Evolutionary conservation across 345 rosid species (phyloP).

Genomic region (Odontarrhena argentea): DNA sequence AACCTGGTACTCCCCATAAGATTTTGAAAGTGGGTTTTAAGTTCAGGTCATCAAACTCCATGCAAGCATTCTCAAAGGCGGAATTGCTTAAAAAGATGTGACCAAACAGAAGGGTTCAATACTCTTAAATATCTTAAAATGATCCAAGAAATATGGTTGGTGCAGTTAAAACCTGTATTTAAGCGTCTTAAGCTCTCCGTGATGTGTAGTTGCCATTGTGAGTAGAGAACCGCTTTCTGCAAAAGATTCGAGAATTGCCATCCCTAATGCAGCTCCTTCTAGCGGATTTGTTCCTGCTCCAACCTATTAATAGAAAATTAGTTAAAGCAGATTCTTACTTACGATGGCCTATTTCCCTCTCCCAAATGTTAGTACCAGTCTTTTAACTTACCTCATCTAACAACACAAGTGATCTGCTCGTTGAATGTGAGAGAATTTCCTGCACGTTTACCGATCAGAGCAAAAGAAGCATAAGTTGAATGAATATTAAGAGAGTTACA

Average conservation of each 20-base stretch:
- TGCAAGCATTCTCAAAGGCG: slow-evolving; percentile 87
- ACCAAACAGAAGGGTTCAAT: slow-evolving; percentile 20
- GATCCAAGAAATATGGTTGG: not conserved
- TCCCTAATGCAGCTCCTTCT: slow-evolving; percentile 96
- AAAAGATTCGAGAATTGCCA: slow-evolving; percentile 88
- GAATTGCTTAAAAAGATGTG: slow-evolving; percentile 54
- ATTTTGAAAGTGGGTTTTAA: slow-evolving; percentile 88
- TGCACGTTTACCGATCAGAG: slow-evolving; percentile 44
- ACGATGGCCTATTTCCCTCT: not conserved
- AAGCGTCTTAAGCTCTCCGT: slow-evolving; percentile 86
- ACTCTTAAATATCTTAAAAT: slow-evolving; percentile 3
- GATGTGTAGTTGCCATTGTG: slow-evolving; percentile 94
- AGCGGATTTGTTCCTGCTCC: slow-evolving; percentile 99
- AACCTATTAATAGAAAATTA: slow-evolving; percentile 51
- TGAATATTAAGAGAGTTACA: not conserved
- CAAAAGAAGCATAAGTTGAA: slow-evolving; percentile 3
- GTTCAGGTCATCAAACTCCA: slow-evolving; percentile 94
- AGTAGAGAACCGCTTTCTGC: slow-evolving; percentile 70
- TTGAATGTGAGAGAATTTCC: slow-evolving; percentile 77
- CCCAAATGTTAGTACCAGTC: not conserved
- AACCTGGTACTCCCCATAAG: slow-evolving; percentile 99
- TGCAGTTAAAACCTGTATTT: slow-evolving; percentile 68
- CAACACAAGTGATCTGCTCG: slow-evolving; percentile 77
- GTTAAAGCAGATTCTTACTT: slow-evolving; percentile 12
- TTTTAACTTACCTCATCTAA: slow-evolving; percentile 79